phyloP scores from a whole-genome alignment of 495 filamentous ascomycete genomes.

The Penicillium ucsense region DNA sequence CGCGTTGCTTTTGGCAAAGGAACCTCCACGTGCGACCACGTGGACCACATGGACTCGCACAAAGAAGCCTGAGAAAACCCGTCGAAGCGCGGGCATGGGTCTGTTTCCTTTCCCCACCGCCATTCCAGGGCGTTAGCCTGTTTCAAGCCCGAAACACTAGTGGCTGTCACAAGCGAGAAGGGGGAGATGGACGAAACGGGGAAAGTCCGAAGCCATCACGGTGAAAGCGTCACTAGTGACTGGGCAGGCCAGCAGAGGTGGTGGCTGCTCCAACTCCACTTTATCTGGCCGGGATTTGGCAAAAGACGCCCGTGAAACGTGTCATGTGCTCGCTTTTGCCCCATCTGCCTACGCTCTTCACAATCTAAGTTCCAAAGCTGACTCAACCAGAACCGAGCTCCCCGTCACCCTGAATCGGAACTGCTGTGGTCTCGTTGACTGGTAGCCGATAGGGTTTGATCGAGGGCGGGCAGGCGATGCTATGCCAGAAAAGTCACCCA shows the following conservation, averaged over 20 bases:
- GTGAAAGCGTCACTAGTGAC: not conserved
- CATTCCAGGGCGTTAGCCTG: constrained; percentile 3
- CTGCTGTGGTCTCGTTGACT: not conserved
- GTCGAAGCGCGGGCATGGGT: constrained; percentile 6
- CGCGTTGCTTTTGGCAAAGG: no score
- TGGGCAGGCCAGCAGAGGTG: not conserved
- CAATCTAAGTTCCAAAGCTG: no score
- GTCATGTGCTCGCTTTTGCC: not conserved
- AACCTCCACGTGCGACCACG: constrained; percentile 31
- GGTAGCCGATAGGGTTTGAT: constrained; percentile 1
- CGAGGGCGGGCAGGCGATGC: not conserved
- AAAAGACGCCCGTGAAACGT: constrained; percentile 4
- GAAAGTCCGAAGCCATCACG: not conserved
- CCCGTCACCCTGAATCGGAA: no score
- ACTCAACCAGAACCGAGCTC: no score
- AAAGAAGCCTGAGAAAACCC: constrained; percentile 22
- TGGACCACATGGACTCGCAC: constrained; percentile 28
- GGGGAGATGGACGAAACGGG: not conserved
- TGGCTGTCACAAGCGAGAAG: not conserved
- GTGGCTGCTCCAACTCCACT: constrained; percentile 2
- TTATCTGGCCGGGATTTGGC: not conserved
- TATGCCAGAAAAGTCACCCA: not conserved
- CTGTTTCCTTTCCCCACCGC: not conserved
- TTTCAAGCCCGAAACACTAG: constrained; percentile 8
- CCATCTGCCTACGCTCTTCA: not conserved